Evolutionary conservation across 2,329 filamentous ascomycete species (phyloP), one percentile per base, ranked within the genome.

Genomic region (Penicillium polonicum): DNA sequence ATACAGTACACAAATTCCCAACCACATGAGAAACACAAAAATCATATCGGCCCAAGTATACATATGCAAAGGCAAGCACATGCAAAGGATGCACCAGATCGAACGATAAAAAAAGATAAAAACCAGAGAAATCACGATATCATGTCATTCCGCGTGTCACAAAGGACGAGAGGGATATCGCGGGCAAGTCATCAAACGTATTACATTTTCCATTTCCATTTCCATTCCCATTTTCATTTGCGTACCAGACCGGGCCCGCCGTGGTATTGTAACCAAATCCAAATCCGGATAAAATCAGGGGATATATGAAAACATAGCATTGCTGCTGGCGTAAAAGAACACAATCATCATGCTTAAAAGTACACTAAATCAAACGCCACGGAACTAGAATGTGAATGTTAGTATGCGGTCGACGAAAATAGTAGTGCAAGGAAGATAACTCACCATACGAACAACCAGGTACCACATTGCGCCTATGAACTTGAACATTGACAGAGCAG

Each of bases 381-480:
- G 80, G 79, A 82, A 82, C 80, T 82, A 62, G 19, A 54, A 36
- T 19, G n/a, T 36, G 1, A 27, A 25, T 21, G 64, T 78, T 69
- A 77, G 73, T 44, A 42, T 27, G 10, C 25, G 10, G 17, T 35
- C n/a, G 2, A 35, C 2, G 2, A 13, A 15, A 8, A 41, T 39
- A 8, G 21, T n/a, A 31, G 9, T 44, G 15, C 35, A 38, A 36
- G 27, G 31, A 25, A 25, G 15, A 21, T 21, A 56, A 75, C 91
- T 85, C 75, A 96, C 93, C 85, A 95, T 84, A 68, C 92, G 83
- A 57, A 93, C 88, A 66, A 97, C 82, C 80, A 99, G 83, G 79
- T 97, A 97, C 91, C 92, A 96, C 76, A 91, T 82, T 0, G 90
- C 90, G 3, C 92, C 92, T 25, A 92, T 77, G 68, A 97, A 96